A percentile compares a stretch with the other conserved stretches of the same genome.
phyloP scores from a whole-genome alignment of 2,329 filamentous ascomycete species.

The Cercospora zeae-maydis region DNA sequence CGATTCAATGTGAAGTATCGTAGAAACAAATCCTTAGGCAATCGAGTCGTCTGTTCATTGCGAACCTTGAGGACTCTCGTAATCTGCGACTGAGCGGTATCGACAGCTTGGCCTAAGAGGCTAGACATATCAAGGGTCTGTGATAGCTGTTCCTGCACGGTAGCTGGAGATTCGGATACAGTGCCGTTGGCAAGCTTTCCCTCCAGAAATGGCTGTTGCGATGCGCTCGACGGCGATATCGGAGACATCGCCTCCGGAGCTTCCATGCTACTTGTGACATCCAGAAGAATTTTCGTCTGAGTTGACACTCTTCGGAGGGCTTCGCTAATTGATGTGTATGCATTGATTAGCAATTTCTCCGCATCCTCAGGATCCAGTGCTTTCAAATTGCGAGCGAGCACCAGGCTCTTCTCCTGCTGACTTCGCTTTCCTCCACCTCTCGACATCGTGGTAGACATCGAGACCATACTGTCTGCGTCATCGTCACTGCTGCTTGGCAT shows the following conservation, averaged over 20 bases:
- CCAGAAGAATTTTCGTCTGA: constrained; percentile 90
- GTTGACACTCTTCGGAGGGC: constrained; percentile 79
- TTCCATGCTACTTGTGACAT: constrained; percentile 76
- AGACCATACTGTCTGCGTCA: constrained; percentile 82
- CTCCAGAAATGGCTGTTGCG: constrained; percentile 42
- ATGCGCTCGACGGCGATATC: constrained; percentile 40
- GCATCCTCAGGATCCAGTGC: constrained; percentile 79
- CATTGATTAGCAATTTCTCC: constrained; percentile 73
- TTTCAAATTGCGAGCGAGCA: constrained; percentile 81
- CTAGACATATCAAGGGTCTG: constrained; percentile 73
- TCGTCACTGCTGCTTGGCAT: constrained; percentile 92
- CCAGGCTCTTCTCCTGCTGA: constrained; percentile 84
- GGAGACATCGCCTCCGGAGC: constrained; percentile 38
- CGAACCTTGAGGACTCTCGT: constrained; percentile 76
- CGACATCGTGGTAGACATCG: constrained; percentile 64
- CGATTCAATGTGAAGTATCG: constrained; percentile 80
- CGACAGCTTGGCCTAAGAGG: constrained; percentile 73
- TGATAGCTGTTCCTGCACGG: constrained; percentile 68
- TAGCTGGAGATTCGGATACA: constrained; percentile 10
- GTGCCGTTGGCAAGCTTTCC: constrained; percentile 36
- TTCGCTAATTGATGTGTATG: constrained; percentile 86
- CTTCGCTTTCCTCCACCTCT: constrained; percentile 64
- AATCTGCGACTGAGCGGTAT: constrained; percentile 68
- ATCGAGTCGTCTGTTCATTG: constrained; percentile 65
- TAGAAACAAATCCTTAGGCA: constrained; percentile 68